These are phyloP conservation scores for Vararia minispora DNA, from an alignment of 768 basidiomycete genomes.

Conservation along the genomic window DNA sequence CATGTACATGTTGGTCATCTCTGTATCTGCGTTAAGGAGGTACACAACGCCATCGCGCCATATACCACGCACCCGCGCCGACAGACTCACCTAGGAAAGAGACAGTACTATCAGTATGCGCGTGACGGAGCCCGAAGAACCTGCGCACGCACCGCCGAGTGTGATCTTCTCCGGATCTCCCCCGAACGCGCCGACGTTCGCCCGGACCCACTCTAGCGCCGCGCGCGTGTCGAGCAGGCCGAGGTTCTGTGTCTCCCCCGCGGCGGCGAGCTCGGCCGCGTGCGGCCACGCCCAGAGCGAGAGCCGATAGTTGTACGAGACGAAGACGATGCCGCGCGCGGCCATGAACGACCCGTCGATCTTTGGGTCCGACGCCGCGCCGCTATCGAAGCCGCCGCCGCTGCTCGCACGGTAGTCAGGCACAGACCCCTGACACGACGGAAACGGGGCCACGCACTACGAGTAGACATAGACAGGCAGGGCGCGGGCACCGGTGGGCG, in stretches of 20 bases:
- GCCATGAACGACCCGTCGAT: not conserved
- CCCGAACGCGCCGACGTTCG: conserved; percentile 21
- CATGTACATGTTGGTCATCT: conserved; percentile 17
- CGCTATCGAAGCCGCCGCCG: too few species aligned
- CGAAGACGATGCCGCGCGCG: conserved; percentile 31
- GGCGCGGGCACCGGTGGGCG: conserved; percentile 26
- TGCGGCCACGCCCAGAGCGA: conserved; percentile 38
- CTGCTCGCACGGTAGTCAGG: conserved; percentile 12
- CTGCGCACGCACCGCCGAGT: conserved; percentile 15
- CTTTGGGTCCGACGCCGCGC: too few species aligned
- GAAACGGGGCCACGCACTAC: too few species aligned
- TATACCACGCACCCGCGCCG: conserved; percentile 12
- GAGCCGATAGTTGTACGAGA: conserved; percentile 39
- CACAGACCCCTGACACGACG: conserved; percentile 35
- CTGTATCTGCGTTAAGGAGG: conserved; percentile 1
- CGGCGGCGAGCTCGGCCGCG: conserved; percentile 28
- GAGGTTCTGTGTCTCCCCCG: conserved; percentile 29
- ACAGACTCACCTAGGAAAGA: conserved; percentile 14
- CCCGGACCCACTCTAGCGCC: conserved; percentile 19
- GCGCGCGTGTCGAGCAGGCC: conserved; percentile 34
- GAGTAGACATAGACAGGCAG: too few species aligned
- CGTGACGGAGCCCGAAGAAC: not conserved
- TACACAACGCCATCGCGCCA: not conserved
- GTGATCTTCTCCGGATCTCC: conserved; percentile 18
- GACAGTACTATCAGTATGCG: not conserved